Base-by-base conservation (phyloP, 2,329 filamentous ascomycete genomes). In the Xylariaceae sp. region DNA sequence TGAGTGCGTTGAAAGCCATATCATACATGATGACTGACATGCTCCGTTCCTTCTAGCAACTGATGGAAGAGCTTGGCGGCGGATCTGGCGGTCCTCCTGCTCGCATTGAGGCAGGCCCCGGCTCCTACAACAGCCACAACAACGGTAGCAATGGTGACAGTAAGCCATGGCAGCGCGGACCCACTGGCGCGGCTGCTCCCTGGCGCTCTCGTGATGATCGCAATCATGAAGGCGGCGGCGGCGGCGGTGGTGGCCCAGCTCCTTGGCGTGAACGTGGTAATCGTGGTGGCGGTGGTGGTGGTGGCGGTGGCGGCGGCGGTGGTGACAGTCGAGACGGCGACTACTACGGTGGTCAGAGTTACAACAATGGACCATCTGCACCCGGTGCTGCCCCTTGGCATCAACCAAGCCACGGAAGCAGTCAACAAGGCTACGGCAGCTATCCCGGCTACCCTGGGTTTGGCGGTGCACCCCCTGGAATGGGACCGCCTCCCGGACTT, bases 41-140 rank as follows among this genome's bases (percentile, higher is more conserved):
- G 61, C 49, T 52, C 4, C 4, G 48, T 57, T 51, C 3, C 4
- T 48, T 58, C 8, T 67, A 91, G 89, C 88, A 93, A 86, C 90
- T 99, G 72, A 96, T 99, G 92, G 89, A 95, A 84, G 94, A 97
- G 81, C 85, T 97, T 67, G 91, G 88, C 63, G 90, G 91, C 64
- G 88, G 87, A 62, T 82, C 86, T 56, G 75, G 78, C 58, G 82
- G 79, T 56, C 83, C 88, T 44, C 88, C 87, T 67, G 88, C 87
- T 65, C 90, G 89, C 64, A 96, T 99, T 71, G 94, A 96, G 77
- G 90, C 88, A 64, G 90, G 89, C 10, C 89, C 90, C 59, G 85
- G 84, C 57, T 80, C 79, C 42, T 84, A 82, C 65, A 82, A 83
- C 75, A 85, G 74, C 62, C 74, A 56, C 42, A 54, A 55, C 23